Conservation (phyloP, 495 filamentous ascomycete genomes). For the Xylaria telfairii region DNA sequence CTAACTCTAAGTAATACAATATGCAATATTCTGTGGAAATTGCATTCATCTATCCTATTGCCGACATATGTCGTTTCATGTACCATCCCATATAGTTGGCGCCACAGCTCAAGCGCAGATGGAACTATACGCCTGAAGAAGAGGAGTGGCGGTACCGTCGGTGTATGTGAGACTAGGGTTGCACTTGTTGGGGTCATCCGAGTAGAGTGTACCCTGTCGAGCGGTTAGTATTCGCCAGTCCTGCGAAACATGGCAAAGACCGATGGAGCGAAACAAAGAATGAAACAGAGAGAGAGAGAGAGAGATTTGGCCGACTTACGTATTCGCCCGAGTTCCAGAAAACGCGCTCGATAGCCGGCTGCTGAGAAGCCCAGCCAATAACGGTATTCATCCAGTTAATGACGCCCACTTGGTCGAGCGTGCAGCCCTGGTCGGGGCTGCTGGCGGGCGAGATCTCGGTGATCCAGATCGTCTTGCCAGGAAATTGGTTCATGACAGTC, state of each 20-base stretch:
- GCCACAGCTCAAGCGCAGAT: background rate
- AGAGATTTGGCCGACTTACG: background rate
- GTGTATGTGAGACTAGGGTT: background rate
- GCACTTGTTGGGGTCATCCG: background rate
- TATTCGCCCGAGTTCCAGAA: slow-evolving; percentile 1
- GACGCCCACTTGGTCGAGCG: background rate
- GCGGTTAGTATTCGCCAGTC: background rate
- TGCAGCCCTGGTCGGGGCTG: background rate
- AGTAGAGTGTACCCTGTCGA: background rate
- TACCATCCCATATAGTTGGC: background rate
- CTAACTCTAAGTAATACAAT: too few relatives aligned
- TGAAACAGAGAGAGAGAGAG: background rate
- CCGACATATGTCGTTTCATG: background rate
- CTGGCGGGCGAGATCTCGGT: background rate
- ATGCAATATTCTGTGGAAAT: background rate
- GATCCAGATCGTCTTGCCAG: background rate
- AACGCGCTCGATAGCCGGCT: background rate
- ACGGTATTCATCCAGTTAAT: background rate
- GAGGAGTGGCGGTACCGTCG: background rate
- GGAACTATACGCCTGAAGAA: background rate
- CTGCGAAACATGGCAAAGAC: background rate
- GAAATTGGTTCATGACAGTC: background rate
- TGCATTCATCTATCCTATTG: background rate
- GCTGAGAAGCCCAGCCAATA: background rate
- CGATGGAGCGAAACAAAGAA: background rate